Conservation (phyloP, 495 filamentous ascomycete genomes). For the Aspergillus avenaceus region DNA sequence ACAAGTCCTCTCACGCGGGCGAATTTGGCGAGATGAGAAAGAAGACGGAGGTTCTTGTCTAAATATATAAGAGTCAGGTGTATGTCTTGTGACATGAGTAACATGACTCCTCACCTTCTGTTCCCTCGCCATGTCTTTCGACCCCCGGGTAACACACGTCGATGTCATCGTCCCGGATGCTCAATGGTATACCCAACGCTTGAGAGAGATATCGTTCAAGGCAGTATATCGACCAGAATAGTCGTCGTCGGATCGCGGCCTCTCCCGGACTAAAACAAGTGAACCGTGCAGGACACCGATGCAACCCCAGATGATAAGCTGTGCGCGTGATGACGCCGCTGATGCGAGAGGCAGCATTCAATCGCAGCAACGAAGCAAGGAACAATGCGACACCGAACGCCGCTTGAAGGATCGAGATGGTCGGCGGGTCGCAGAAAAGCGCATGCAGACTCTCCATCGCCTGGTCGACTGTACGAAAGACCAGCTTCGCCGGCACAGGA, state of each 20-base stretch:
- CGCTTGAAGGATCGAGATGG: conserved; percentile 38
- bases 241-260: conserved; percentile 32
- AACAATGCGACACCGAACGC: conserved; percentile 42
- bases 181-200: conserved; percentile 44
- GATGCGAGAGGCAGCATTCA: conserved; percentile 46
- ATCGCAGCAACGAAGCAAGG: conserved; percentile 40
- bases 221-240: conserved; percentile 51
- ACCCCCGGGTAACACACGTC: conserved; percentile 47
- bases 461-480: conserved; percentile 35
- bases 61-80: background rate
- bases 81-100: background rate
- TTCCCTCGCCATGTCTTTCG: conserved; percentile 27
- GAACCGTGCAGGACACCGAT: conserved; percentile 44
- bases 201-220: conserved; percentile 47
- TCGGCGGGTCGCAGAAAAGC: conserved; percentile 32
- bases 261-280: conserved; percentile 35
- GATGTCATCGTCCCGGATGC: conserved; percentile 49
- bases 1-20: conserved; percentile 39
- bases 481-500: conserved; percentile 27
- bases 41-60: conserved; percentile 25
- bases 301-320: conserved; percentile 44
- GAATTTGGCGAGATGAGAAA: conserved; percentile 39
- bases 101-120: conserved; percentile 4
- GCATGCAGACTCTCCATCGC: conserved; percentile 33
- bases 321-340: conserved; percentile 44